Conservation (phyloP, 768 basidiomycete species). For the Candolleomyces aberdarensis region DNA sequence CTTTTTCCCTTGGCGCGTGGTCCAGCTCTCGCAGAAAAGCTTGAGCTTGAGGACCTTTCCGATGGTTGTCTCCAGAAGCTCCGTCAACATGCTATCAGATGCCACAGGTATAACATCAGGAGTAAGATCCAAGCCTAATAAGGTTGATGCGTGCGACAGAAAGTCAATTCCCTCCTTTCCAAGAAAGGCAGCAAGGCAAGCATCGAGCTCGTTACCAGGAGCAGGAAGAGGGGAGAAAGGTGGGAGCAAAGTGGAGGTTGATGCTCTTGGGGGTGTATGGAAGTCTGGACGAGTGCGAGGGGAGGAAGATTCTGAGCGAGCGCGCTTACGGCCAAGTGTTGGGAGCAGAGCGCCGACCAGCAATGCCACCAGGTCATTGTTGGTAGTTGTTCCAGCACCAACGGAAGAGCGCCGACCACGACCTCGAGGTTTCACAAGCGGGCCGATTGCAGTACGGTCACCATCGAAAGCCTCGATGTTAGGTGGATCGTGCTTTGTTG, state of each 20-base stretch:
- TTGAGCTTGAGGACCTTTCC: not conserved
- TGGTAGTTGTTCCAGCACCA: not conserved
- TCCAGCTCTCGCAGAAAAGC: not conserved
- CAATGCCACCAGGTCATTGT: not conserved
- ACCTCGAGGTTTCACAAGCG: not conserved
- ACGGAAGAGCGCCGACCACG: not conserved
- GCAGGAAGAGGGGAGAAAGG: not conserved
- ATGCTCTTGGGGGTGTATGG: not conserved
- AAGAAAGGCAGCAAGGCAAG: not conserved
- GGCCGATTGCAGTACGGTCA: not conserved
- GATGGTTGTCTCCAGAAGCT: not conserved
- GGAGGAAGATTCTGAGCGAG: not conserved
- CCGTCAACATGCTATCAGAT: not conserved
- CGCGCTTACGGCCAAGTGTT: not conserved
- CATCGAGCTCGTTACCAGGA: not conserved
- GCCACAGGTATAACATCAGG: not conserved
- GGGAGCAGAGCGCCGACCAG: not conserved
- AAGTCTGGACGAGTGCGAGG: not conserved
- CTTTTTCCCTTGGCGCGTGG: not conserved
- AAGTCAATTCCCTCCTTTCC: not conserved
- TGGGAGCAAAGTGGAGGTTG: not conserved
- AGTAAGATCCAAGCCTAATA: not conserved
- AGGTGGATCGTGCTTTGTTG: constrained; percentile 14
- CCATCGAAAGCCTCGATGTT: constrained; percentile 14
- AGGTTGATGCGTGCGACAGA: not conserved